Evolutionary conservation across 2,329 filamentous ascomycete genomes (phyloP).

Genomic region (Ceratocystis lukuohia): DNA sequence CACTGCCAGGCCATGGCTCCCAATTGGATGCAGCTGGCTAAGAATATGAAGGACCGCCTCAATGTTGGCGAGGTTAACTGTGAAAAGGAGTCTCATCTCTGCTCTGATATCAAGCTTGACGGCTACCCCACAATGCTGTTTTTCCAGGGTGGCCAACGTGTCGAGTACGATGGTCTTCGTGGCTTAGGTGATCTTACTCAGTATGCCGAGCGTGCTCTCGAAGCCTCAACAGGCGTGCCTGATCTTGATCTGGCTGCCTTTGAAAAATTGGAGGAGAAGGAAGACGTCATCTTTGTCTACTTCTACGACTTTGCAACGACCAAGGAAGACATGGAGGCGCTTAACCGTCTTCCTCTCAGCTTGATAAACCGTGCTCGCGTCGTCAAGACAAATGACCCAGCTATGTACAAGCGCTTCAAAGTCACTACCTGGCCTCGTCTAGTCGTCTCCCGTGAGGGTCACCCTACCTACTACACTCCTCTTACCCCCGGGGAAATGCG

Average conservation of each 20-base stretch:
- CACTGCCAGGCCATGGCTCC: conserved; percentile 91
- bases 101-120: conserved; percentile 71
- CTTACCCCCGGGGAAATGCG: conserved; percentile 86
- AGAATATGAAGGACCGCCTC: conserved; percentile 77
- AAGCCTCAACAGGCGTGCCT: conserved; percentile 59
- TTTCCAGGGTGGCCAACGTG: conserved; percentile 80
- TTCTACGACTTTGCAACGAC: conserved; percentile 96
- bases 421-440: conserved; percentile 95
- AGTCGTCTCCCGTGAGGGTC: conserved; percentile 75
- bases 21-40: conserved; percentile 77
- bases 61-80: conserved; percentile 97
- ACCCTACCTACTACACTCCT: conserved; percentile 78
- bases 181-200: conserved; percentile 80
- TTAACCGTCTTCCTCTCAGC: conserved; percentile 75
- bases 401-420: conserved; percentile 71
- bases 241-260: conserved; percentile 69
- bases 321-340: conserved; percentile 74
- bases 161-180: conserved; percentile 84
- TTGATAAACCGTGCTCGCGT: conserved; percentile 84
- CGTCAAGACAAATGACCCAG: conserved; percentile 74
- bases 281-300: conserved; percentile 93
- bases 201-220: conserved; percentile 76
- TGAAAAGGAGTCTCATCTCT: conserved; percentile 71
- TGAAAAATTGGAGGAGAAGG: conserved; percentile 72
- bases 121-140: conserved; percentile 85